A percentile compares a stretch with the other conserved stretches of the same genome.
phyloP scores from a whole-genome alignment of 176 grass and related monocot genomes.

The Oryza officinalis region DNA sequence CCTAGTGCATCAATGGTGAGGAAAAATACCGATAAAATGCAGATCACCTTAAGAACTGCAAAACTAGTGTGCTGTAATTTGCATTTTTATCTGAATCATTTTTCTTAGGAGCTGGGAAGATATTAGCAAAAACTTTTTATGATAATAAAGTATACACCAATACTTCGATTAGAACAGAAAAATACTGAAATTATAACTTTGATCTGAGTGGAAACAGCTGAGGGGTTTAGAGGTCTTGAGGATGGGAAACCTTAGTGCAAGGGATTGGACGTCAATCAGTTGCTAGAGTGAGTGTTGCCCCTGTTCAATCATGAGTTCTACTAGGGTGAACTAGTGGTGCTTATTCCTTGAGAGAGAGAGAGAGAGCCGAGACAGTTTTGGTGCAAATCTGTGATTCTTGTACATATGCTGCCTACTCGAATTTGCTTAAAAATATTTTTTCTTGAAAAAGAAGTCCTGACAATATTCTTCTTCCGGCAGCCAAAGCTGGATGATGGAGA shows the following conservation, averaged over 20 bases:
- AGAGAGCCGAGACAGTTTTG: neutral
- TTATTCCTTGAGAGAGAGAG: neutral
- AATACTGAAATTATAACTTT: neutral
- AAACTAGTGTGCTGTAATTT: neutral
- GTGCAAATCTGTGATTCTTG: neutral
- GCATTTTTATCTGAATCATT: neutral
- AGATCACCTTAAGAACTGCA: neutral
- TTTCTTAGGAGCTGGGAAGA: conserved; percentile 6
- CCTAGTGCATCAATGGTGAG: neutral
- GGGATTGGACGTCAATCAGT: neutral
- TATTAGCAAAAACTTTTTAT: neutral
- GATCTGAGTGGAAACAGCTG: neutral
- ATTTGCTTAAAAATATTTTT: neutral
- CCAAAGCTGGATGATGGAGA: conserved; percentile 67
- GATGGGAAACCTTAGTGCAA: neutral
- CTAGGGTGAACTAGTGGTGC: neutral
- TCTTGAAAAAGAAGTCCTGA: neutral
- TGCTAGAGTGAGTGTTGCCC: neutral
- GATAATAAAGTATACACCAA: neutral
- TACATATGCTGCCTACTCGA: neutral
- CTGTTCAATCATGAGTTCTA: neutral
- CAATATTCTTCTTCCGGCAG: conserved; percentile 43
- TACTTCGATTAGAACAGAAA: neutral
- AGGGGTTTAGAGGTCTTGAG: neutral
- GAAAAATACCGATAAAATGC: neutral